Conservation (phyloP, 129 eudicot species). For the Pittosporum tobira region DNA sequence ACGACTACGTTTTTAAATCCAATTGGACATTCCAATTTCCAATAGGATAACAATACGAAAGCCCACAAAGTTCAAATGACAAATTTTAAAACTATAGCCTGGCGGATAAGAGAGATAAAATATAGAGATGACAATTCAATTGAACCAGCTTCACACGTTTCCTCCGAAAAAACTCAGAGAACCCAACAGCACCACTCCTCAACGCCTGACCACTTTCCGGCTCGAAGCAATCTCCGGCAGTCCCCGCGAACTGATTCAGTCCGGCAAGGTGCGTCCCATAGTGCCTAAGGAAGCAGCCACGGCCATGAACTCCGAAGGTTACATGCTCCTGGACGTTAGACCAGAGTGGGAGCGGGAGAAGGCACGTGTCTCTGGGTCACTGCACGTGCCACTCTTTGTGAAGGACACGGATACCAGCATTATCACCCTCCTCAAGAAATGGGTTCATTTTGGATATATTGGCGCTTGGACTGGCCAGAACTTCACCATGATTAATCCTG, state of each 20-base stretch:
- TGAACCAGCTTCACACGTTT: constrained; percentile 35
- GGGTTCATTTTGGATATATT: constrained; percentile 98
- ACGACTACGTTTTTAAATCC: too few species aligned
- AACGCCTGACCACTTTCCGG: constrained; percentile 21
- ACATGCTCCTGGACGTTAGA: constrained; percentile 62
- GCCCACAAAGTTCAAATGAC: background rate
- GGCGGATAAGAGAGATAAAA: constrained; percentile 9
- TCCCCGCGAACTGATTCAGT: constrained; percentile 59
- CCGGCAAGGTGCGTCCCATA: constrained; percentile 67
- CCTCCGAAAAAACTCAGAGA: constrained; percentile 16
- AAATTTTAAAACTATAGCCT: background rate
- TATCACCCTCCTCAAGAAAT: constrained; percentile 65
- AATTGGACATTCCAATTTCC: too few species aligned
- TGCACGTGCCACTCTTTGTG: constrained; percentile 86
- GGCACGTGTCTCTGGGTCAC: constrained; percentile 67
- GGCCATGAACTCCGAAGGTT: constrained; percentile 43
- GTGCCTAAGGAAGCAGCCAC: constrained; percentile 58
- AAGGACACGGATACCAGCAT: constrained; percentile 66
- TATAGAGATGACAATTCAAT: constrained; percentile 47
- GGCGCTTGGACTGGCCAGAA: constrained; percentile 87
- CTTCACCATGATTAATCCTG: constrained; percentile 70
- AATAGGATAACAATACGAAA: too few species aligned
- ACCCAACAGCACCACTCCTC: constrained; percentile 17
- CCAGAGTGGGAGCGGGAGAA: constrained; percentile 92
- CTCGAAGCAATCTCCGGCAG: constrained; percentile 39